Conservation (phyloP, 176 grass and related monocot genomes). For the Otatea glauca region DNA sequence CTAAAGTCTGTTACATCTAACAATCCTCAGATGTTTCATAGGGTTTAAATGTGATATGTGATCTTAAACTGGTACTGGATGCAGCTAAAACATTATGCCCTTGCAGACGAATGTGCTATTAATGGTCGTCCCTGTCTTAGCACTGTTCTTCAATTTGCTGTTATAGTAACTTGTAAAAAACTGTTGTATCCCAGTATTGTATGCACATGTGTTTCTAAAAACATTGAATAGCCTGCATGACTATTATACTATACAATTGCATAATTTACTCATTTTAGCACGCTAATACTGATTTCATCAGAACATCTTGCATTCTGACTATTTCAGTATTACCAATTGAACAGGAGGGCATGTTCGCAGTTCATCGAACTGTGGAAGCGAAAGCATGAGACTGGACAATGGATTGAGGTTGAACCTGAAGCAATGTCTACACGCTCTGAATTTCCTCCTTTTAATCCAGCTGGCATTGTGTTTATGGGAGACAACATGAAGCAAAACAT, state of each 20-base stretch:
- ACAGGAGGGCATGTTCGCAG: conserved; percentile 81
- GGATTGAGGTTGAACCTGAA: conserved; percentile 96
- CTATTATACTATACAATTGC: conserved; percentile 2
- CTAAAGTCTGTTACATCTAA: neutral
- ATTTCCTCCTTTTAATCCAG: conserved; percentile 79
- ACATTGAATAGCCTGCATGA: neutral
- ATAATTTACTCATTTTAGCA: conserved; percentile 16
- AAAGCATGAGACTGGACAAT: conserved; percentile 98
- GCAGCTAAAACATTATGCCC: neutral
- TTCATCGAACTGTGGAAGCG: conserved; percentile 94
- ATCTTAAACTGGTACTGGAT: neutral
- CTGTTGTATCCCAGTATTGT: neutral
- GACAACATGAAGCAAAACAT: conserved; percentile 61
- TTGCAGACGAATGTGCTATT: neutral
- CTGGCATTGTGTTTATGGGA: conserved; percentile 75
- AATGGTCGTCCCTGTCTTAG: neutral
- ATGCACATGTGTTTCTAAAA: neutral
- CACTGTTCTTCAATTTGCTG: conserved; percentile 30
- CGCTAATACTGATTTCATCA: neutral
- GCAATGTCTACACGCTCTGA: conserved; percentile 88
- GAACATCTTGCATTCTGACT: conserved; percentile 32
- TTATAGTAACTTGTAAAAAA: neutral
- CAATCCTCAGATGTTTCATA: conserved; percentile 2
- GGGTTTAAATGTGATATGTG: neutral
- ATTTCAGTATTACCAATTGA: conserved; percentile 39